A percentile compares a stretch with the other conserved stretches of the same genome.
phyloP scores from a whole-genome alignment of 192 early-diverging fungal species.

The Rhizophagus sp. region DNA sequence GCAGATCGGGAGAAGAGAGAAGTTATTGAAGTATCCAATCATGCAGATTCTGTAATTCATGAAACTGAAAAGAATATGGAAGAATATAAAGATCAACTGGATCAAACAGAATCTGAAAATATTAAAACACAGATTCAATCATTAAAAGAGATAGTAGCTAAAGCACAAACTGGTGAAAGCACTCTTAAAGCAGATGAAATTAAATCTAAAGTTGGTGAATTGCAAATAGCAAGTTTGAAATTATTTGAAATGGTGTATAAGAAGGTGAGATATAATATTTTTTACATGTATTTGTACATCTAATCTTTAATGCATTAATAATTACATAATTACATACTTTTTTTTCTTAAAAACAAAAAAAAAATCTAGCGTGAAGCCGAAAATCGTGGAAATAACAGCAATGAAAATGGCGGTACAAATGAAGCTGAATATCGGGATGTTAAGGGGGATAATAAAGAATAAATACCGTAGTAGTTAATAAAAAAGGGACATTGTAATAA shows the following conservation, averaged over 20 bases:
- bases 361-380: neutral
- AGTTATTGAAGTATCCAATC: constrained; percentile 92
- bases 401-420: neutral
- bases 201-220: constrained; percentile 79
- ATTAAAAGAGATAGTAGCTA: constrained; percentile 75
- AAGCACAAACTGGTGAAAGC: constrained; percentile 66
- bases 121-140: constrained; percentile 82
- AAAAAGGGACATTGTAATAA: too few species aligned
- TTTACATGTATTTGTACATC: neutral
- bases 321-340: neutral
- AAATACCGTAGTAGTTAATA: neutral
- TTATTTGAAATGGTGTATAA: constrained; percentile 99
- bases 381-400: neutral
- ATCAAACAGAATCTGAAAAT: constrained; percentile 82
- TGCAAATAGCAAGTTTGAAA: constrained; percentile 91
- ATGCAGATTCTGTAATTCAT: constrained; percentile 86
- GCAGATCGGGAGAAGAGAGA: constrained; percentile 90
- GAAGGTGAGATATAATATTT: constrained; percentile 42
- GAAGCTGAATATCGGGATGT: constrained; percentile 23
- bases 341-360: neutral
- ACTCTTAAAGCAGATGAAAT: constrained; percentile 79
- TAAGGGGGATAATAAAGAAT: constrained; percentile 1
- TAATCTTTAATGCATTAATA: neutral
- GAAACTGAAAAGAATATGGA: constrained; percentile 94
- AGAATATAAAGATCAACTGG: constrained; percentile 97